Evolutionary conservation across 2,329 filamentous ascomycete species (phyloP), one percentile per base, ranked within the genome.

Genomic region (Penicillium vulpinum): DNA sequence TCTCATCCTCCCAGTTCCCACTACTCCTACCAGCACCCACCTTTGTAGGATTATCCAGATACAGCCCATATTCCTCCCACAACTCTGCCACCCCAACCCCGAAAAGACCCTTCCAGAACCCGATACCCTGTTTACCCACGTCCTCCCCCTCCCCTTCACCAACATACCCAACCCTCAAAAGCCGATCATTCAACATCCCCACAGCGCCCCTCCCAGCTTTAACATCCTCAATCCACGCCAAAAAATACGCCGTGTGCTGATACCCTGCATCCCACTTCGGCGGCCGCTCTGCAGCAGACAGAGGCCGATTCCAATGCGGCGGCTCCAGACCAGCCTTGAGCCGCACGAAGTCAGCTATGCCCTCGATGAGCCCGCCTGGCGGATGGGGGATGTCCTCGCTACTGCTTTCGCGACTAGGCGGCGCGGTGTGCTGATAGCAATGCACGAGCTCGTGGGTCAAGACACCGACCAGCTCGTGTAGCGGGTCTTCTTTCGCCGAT

Each of bases 371-470:
- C 0, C 94, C 94, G 0, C 88, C 88, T 0, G 89, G 89, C 0
- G 75, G 73, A 7, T 39, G 57, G 2, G 71, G 67, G 2, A 66
- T 60, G 5, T 58, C 49, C 33, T 43, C 36, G 8, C 49, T 33
- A 4, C 48, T 54, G 6, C 56, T 35, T n/a, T 57, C 48, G 8
- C 26, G 46, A 2, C 85, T 77, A 5, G 78, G 79, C 10, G 74
- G 78, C 2, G 81, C 88, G 65, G 91, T 88, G 75, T 90, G 89
- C 74, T 97, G 93, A 77, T 89, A 95, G 76, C 92, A 97, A 77
- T 97, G 94, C 15, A 97, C 93, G 60, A 97, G 87, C 76, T 97
- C 93, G 72, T 97, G 93, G 1, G 89, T 88, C 21, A 97, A 74
- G 0, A 97, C 92, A 39, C 94, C 94, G 18, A 84, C 77, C 57